Evolutionary conservation across 495 filamentous ascomycete genomes (phyloP).

Genomic region (Geoglossum glabrum): DNA sequence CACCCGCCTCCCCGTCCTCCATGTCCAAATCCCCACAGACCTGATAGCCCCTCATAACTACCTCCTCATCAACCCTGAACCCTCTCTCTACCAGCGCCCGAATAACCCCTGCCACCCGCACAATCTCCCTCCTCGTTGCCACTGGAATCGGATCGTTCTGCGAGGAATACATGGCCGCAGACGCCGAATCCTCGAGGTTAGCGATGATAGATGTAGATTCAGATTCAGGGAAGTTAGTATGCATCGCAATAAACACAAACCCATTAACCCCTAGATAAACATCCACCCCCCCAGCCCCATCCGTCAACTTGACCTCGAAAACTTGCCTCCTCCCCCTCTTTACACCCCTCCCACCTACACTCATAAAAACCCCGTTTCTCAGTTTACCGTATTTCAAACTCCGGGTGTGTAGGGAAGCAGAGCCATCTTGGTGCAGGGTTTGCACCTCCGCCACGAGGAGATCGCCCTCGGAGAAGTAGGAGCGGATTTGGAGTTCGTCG

Average conservation of each 20-base stretch:
- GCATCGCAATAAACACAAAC: slow-evolving; percentile 82
- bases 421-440: slow-evolving; percentile 58
- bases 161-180: slow-evolving; percentile 61
- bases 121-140: slow-evolving; percentile 71
- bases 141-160: slow-evolving; percentile 67
- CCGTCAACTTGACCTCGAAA: slow-evolving; percentile 49
- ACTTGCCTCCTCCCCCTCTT: slow-evolving; percentile 62
- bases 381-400: slow-evolving; percentile 86
- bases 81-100: slow-evolving; percentile 62
- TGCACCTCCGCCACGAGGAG: slow-evolving; percentile 84
- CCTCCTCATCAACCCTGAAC: slow-evolving; percentile 76
- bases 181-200: slow-evolving; percentile 61
- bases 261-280: slow-evolving; percentile 87
- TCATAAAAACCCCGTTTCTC: slow-evolving; percentile 73
- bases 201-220: slow-evolving; percentile 46
- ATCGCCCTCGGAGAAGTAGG: slow-evolving; percentile 82
- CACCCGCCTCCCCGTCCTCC: too few species aligned
- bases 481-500: slow-evolving; percentile 87
- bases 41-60: slow-evolving; percentile 66
- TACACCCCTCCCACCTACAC: slow-evolving; percentile 63
- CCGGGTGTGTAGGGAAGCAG: slow-evolving; percentile 71
- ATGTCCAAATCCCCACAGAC: too few species aligned
- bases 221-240: slow-evolving; percentile 36
- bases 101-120: slow-evolving; percentile 58
- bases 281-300: slow-evolving; percentile 42